phyloP scores from a whole-genome alignment of 192 early-diverging fungal genomes.

The Coemansia nantahalensis region DNA sequence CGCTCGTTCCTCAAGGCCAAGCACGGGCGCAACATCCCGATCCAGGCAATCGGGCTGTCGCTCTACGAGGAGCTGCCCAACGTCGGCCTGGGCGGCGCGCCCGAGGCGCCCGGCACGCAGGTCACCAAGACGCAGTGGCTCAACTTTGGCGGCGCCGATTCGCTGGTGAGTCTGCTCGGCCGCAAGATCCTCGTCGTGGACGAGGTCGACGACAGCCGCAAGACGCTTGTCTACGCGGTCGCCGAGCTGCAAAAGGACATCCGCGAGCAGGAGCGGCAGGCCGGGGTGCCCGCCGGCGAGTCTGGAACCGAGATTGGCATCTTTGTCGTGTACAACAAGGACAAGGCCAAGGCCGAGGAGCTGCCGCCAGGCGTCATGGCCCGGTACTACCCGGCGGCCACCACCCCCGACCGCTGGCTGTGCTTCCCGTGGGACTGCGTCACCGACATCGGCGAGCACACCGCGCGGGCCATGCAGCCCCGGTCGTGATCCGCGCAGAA shows the following conservation, averaged over 20 bases:
- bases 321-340: slow-evolving; percentile 79
- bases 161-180: slow-evolving; percentile 62
- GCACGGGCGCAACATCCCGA: slow-evolving; percentile 71
- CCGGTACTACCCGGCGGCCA: slow-evolving; percentile 68
- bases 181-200: slow-evolving; percentile 75
- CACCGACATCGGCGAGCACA: slow-evolving; percentile 67
- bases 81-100: slow-evolving; percentile 32
- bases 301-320: slow-evolving; percentile 63
- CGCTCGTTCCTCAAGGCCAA: slow-evolving; percentile 70
- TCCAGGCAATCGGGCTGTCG: slow-evolving; percentile 74
- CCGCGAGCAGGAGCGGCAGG: slow-evolving; percentile 49
- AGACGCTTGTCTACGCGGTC: slow-evolving; percentile 70
- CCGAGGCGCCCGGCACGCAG: slow-evolving; percentile 52
- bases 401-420: slow-evolving; percentile 73
- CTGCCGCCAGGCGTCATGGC: slow-evolving; percentile 60
- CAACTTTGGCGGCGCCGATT: slow-evolving; percentile 66
- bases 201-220: slow-evolving; percentile 76
- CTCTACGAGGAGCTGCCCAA: slow-evolving; percentile 71
- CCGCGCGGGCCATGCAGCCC: slow-evolving; percentile 55
- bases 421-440: slow-evolving; percentile 74
- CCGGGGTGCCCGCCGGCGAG: slow-evolving; percentile 32
- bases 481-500: no score
- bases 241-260: slow-evolving; percentile 71
- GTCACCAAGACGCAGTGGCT: slow-evolving; percentile 83
- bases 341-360: slow-evolving; percentile 66